phyloP scores from a whole-genome alignment of 208 protist species.

The Leptomonas pyrrhocoris region DNA sequence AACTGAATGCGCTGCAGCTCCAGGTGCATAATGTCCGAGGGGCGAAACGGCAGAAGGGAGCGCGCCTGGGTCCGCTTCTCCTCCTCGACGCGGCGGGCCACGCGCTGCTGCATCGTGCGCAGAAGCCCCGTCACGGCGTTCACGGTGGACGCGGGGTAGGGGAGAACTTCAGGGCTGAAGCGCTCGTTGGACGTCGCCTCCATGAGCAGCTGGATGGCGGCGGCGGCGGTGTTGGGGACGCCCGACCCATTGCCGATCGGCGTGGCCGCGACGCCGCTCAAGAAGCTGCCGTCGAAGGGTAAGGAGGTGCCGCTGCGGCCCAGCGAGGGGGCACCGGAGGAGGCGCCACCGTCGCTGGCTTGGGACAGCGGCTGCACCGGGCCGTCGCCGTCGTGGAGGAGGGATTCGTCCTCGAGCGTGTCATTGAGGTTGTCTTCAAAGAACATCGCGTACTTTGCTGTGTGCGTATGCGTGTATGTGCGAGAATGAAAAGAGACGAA shows the following conservation, averaged over 20 bases:
- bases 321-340: constrained; percentile 25
- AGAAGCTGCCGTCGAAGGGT: constrained; percentile 7
- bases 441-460: constrained; percentile 43
- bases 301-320: constrained; percentile 4
- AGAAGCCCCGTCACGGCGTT: constrained; percentile 55
- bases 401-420: constrained; percentile 36
- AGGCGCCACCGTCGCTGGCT: constrained; percentile 25
- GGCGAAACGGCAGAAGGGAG: constrained; percentile 80
- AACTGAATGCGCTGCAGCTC: constrained; percentile 85
- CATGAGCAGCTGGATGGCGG: constrained; percentile 55
- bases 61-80: constrained; percentile 49
- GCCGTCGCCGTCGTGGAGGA: constrained; percentile 1
- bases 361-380: constrained; percentile 17
- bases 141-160: constrained; percentile 66
- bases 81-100: constrained; percentile 39
- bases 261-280: background rate
- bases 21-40: constrained; percentile 75
- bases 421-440: constrained; percentile 75
- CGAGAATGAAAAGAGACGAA: background rate
- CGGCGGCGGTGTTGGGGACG: background rate
- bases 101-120: constrained; percentile 41
- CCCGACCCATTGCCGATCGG: background rate
- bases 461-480: constrained; percentile 14
- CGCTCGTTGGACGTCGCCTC: constrained; percentile 82
- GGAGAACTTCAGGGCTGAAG: constrained; percentile 77